Evolutionary conservation across 2,329 filamentous ascomycete genomes (phyloP).

Genomic region (Claviceps quebecensis): DNA sequence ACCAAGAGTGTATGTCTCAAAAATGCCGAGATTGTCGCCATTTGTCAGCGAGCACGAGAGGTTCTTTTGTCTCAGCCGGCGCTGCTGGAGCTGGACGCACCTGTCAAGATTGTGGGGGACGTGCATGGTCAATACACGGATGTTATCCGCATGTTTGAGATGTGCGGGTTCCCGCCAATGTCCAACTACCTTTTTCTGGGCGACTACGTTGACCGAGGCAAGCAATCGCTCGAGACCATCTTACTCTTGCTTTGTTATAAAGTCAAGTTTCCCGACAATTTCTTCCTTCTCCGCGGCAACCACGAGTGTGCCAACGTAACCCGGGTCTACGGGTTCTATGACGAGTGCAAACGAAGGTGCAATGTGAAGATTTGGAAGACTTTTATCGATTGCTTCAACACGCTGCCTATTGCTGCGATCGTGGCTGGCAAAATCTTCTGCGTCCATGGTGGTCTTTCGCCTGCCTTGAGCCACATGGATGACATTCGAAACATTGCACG

Average conservation of each 20-base stretch:
- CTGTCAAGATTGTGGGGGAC: conserved; percentile 95
- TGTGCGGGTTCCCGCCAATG: conserved; percentile 89
- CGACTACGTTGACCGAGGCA: conserved; percentile 92
- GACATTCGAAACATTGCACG: conserved; percentile 93
- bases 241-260: conserved; percentile 89
- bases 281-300: conserved; percentile 87
- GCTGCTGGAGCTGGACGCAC: conserved; percentile 78
- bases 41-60: conserved; percentile 80
- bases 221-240: conserved; percentile 92
- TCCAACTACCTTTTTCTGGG: conserved; percentile 90
- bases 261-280: conserved; percentile 93
- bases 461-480: conserved; percentile 90
- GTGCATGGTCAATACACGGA: conserved; percentile 96
- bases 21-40: conserved; percentile 91
- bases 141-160: conserved; percentile 91
- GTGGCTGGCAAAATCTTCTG: conserved; percentile 97
- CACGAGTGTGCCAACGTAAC: conserved; percentile 96
- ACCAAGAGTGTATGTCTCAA: conserved; percentile 96
- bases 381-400: conserved; percentile 94
- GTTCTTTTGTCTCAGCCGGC: conserved; percentile 85
- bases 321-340: conserved; percentile 92
- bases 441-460: conserved; percentile 87
- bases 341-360: conserved; percentile 91
- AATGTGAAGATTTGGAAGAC: conserved; percentile 98
- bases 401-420: conserved; percentile 86